Evolutionary conservation across 140 eudicot species (phyloP), one percentile per base, ranked within the genome.

Genomic region (Anethum foeniculum): DNA sequence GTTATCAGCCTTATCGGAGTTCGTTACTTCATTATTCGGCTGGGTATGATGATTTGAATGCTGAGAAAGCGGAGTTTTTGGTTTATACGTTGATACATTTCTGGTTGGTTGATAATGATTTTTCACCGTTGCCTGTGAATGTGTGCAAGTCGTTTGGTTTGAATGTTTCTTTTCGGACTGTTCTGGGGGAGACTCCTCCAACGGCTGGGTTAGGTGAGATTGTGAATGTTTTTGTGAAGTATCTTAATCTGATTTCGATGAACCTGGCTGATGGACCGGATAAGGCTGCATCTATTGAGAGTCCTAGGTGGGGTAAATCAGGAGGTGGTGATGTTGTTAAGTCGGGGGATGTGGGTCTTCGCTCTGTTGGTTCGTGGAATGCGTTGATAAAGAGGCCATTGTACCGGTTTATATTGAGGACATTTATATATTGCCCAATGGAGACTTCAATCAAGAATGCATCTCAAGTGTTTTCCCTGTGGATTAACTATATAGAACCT

Each of bases 61-160:
- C 85, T 77, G 93, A 90, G 39, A 79, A 85, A 23, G 91, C 96
- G 0, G 96, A 94, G 81, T 94, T 94, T 82, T 75, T 92, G 73
- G 90, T 92, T 74, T 83, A 84, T 14, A 82, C 92, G 1, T 71
- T 94, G 80, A 81, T 91, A 75, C 90, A 94, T 79, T 94, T 88
- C 80, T 94, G 98, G 98, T 79, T 92, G 79, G 94, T 92, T 56
- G 97, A 92, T 81, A 92, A 89, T 82, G 98, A 94, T 78, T 90
- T 94, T 88, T 94, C 98, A 3, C 97, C 98, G 10, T 84, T 94
- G 83, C 80, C 98, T 1, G 85, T 85, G 81, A 88, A 80, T 83
- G 79, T 88, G 78, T 84, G 92, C 71, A 94, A 89, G 84, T 88
- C 93, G 15, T 86, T 83, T 85, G 97, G 97, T 54, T 78, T 89